phyloP scores from a whole-genome alignment of 768 basidiomycete genomes.

The Russula sp. region DNA sequence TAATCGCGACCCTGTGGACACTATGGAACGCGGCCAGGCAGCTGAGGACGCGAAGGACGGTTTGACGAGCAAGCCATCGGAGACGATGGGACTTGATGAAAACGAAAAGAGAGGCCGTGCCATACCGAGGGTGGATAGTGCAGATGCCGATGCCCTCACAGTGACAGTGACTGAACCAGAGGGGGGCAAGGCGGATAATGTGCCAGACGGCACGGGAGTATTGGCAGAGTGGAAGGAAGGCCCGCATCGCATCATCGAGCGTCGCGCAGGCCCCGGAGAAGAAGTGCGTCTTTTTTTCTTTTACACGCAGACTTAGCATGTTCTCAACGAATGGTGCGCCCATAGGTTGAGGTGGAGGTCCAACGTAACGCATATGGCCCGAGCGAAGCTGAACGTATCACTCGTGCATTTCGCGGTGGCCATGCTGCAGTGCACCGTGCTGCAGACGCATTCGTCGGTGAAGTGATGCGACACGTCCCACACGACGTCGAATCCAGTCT shows the following conservation, averaged over 20 bases:
- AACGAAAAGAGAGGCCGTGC: slow-evolving; percentile 23
- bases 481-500: slow-evolving; percentile 20
- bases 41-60: slow-evolving; percentile 23
- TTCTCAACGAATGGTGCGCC: neutral
- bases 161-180: slow-evolving; percentile 19
- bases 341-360: slow-evolving; percentile 32
- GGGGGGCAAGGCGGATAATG: slow-evolving; percentile 31
- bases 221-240: slow-evolving; percentile 67
- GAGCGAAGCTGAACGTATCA: slow-evolving; percentile 27
- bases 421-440: slow-evolving; percentile 25
- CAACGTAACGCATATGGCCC: slow-evolving; percentile 28
- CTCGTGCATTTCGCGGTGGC: slow-evolving; percentile 24
- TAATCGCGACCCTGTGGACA: slow-evolving; percentile 59
- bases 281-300: slow-evolving; percentile 42
- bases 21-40: slow-evolving; percentile 44
- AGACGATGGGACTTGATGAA: slow-evolving; percentile 20
- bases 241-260: slow-evolving; percentile 56
- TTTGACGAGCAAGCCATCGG: slow-evolving; percentile 1
- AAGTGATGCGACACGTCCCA: slow-evolving; percentile 14
- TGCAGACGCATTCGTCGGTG: slow-evolving; percentile 23
- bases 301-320: neutral
- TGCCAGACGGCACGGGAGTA: slow-evolving; percentile 39
- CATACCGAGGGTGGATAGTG: slow-evolving; percentile 9
- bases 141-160: slow-evolving; percentile 10
- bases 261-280: slow-evolving; percentile 47